phyloP scores from a whole-genome alignment of 1,139 yeast genomes.

The Zygosaccharomyces sapae region DNA sequence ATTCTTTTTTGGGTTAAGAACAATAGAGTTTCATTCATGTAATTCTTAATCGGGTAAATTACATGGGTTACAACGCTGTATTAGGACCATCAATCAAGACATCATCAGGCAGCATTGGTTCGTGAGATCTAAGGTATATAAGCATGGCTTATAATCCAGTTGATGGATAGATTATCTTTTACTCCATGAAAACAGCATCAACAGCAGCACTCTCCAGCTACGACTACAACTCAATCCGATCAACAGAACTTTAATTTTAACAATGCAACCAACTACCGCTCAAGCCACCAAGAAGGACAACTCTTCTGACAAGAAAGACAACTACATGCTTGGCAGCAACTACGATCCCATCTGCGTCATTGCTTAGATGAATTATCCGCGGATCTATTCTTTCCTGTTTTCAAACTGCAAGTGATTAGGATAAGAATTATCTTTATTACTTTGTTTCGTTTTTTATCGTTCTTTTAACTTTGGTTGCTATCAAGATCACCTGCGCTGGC shows the following conservation, averaged over 20 bases:
- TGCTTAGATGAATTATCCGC: slow-evolving; percentile 15
- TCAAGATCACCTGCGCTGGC: background rate
- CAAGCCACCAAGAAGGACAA: slow-evolving; percentile 31
- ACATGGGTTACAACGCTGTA: slow-evolving; percentile 5
- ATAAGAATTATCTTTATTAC: too few relatives aligned
- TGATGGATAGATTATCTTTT: slow-evolving; percentile 76
- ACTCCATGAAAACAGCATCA: slow-evolving; percentile 44
- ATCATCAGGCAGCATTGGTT: too few relatives aligned
- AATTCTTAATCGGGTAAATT: slow-evolving; percentile 8
- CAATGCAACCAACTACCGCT: slow-evolving; percentile 30
- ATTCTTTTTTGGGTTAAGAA: background rate
- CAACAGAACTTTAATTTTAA: background rate
- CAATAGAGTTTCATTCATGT: slow-evolving; percentile 2
- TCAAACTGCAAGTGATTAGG: too few relatives aligned
- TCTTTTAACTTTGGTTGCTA: slow-evolving; percentile 2
- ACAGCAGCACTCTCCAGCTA: background rate
- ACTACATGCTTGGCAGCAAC: slow-evolving; percentile 29
- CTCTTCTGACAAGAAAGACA: slow-evolving; percentile 33
- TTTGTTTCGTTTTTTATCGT: background rate
- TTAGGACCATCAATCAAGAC: background rate
- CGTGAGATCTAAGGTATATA: background rate
- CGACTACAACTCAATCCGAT: background rate
- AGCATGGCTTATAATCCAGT: slow-evolving; percentile 28
- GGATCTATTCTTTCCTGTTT: too few relatives aligned
- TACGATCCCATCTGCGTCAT: slow-evolving; percentile 33